Conservation (phyloP, 495 filamentous ascomycete species). For the Trichocladium uniseriatum region DNA sequence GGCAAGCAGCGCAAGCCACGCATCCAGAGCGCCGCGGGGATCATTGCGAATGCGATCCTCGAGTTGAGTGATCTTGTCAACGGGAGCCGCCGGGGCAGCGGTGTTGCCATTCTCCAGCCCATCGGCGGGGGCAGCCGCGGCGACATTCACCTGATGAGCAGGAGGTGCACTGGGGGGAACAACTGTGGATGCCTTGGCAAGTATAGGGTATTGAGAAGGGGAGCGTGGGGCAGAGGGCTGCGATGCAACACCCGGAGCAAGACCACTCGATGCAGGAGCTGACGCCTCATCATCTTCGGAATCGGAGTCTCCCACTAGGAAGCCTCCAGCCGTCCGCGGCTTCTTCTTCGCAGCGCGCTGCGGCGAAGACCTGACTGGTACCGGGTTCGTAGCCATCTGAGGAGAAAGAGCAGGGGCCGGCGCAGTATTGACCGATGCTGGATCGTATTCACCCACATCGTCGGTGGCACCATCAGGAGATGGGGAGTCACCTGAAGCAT, state of each 20-base stretch:
- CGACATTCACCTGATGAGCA: conserved; percentile 21
- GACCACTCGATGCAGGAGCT: conserved; percentile 15
- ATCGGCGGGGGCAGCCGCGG: conserved; percentile 6
- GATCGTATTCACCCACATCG: conserved; percentile 43
- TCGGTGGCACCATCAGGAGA: conserved; percentile 31
- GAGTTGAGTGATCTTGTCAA: conserved; percentile 73
- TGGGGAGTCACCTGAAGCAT: conserved; percentile 37
- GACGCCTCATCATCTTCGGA: conserved; percentile 35
- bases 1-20: conserved; percentile 77
- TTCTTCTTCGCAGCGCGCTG: conserved; percentile 44
- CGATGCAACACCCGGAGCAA: conserved; percentile 4
- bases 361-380: conserved; percentile 27
- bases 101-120: conserved; percentile 2
- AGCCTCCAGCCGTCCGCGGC: conserved; percentile 67
- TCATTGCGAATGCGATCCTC: conserved; percentile 88
- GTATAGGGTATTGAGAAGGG: conserved; percentile 19
- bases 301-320: conserved; percentile 69
- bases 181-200: conserved; percentile 16
- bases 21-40: conserved; percentile 79
- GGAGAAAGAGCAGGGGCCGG: conserved; percentile 3
- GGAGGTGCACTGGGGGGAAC: conserved; percentile 13
- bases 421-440: conserved; percentile 35
- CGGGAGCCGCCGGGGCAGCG: conserved; percentile 29
- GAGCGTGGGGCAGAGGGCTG: conserved; percentile 10
- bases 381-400: conserved; percentile 22